phyloP scores from a whole-genome alignment of 257 asterid genomes.

The Cruciata laevipes region DNA sequence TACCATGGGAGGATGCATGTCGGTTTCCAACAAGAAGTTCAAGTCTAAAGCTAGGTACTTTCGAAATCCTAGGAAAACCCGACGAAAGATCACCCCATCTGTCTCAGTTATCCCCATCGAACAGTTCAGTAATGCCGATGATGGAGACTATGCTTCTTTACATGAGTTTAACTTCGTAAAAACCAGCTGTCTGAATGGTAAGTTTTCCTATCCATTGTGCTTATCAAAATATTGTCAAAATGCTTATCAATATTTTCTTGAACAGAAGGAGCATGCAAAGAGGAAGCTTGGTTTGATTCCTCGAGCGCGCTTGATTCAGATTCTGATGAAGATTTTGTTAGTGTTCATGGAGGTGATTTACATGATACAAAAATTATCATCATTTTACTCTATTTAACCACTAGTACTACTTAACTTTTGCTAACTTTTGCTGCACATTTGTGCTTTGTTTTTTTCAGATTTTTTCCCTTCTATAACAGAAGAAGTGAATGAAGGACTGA shows the following conservation, averaged over 20 bases:
- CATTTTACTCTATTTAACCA: not conserved
- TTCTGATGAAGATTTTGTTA: constrained; percentile 71
- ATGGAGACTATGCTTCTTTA: constrained; percentile 18
- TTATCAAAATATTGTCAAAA: too few relatives aligned
- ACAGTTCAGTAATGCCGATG: constrained; percentile 24
- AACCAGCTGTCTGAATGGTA: constrained; percentile 23
- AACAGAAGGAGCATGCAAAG: constrained; percentile 41
- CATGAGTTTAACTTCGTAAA: constrained; percentile 29
- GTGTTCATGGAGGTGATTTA: constrained; percentile 52
- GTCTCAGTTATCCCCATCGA: constrained; percentile 43
- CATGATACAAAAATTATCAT: not conserved
- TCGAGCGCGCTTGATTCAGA: constrained; percentile 63
- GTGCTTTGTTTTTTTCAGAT: constrained; percentile 27
- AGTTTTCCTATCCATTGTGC: constrained; percentile 8
- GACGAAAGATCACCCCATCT: constrained; percentile 54
- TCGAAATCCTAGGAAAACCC: constrained; percentile 40
- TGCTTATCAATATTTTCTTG: not conserved
- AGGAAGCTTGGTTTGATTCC: constrained; percentile 85
- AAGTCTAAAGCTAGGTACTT: constrained; percentile 49
- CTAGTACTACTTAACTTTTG: not conserved
- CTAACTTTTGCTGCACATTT: not conserved
- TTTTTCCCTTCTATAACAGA: constrained; percentile 28
- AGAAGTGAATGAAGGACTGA: constrained; percentile 13
- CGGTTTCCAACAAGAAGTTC: constrained; percentile 48
- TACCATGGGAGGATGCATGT: constrained; percentile 80